Conservation (phyloP, 176 grass and related monocot genomes). For the Zoysia pacifica region DNA sequence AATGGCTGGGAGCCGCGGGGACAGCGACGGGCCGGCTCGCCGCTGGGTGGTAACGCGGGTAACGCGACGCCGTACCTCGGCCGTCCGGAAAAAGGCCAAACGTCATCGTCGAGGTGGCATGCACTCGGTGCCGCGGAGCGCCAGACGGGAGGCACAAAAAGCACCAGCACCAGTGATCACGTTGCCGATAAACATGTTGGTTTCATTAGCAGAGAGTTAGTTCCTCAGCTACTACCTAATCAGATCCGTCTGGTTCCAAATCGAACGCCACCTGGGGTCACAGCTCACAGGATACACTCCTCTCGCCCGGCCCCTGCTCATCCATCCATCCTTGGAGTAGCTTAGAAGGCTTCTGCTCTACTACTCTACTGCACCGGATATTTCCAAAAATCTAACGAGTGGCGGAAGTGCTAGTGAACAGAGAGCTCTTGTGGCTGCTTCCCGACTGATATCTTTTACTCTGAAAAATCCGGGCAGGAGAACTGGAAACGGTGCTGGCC, state of each 20-base stretch:
- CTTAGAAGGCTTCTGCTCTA: not conserved
- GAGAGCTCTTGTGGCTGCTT: too few relatives aligned
- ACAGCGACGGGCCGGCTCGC: not conserved
- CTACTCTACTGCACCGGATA: not conserved
- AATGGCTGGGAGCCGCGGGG: accelerated
- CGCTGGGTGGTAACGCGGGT: not conserved
- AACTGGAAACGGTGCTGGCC: not conserved
- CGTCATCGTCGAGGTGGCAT: conserved; percentile 6
- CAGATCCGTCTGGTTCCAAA: not conserved
- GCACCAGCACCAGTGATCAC: not conserved
- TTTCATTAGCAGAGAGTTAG: conserved; percentile 16
- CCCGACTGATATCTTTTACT: not conserved
- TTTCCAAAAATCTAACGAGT: not conserved
- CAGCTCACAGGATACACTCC: not conserved
- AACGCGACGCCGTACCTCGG: not conserved
- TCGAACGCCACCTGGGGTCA: not conserved
- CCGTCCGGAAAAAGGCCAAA: conserved; percentile 4
- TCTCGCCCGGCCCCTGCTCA: not conserved
- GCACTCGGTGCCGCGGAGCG: not conserved
- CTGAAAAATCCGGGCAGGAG: not conserved
- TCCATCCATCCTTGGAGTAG: not conserved
- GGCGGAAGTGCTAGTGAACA: not conserved
- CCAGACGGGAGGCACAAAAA: not conserved
- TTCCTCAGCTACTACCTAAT: conserved; percentile 7
- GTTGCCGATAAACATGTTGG: not conserved